Base-by-base conservation (phyloP, 768 basidiomycete species). In the Boletus reticulatus region DNA sequence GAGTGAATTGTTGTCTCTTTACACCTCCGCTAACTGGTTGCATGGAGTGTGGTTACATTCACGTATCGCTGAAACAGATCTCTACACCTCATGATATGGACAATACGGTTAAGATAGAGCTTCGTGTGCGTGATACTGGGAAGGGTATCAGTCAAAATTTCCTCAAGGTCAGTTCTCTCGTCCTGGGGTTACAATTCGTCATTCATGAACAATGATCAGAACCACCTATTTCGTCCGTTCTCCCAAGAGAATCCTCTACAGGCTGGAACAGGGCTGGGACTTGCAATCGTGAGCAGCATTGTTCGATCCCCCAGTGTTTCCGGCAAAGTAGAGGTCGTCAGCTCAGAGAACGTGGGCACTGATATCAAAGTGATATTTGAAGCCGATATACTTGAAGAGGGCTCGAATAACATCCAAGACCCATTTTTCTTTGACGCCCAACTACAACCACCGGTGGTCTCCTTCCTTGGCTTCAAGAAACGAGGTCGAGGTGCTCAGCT, bases 91-190 rank as follows among this genome's bases (percentile, higher is more conserved):
- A 80, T 12, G 80, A 80, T 43, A 78, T 80, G 36, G 78, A 80
- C 1, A 76, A 82, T 50, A 84, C 79, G 56, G 80, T 89, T 49
- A 91, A 82, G 65, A 77, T 96, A 45, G 94, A 97, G 67, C 76
- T 98, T 50, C 80, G 84, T 24, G 93, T 98, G 8, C 78, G 83
- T 49, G 94, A 98, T 68, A 92, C 92, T 4, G 94, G 94, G 47
- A 98, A 95, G 83, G 94, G 94, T 22, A 98, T 98, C 59, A 94
- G 91, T 67, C 89, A 90, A 62, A 88, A 90, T 56, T 98, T 98
- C 72, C 75, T 96, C 56, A 92, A 93, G 82, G 91, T 88, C 56
- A 46, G 64, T 61, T 22, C 16, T 12, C 17, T 59, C 46, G 38
- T 52, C 49, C 6, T 4, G n/a, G 44, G 41, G 31, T 16, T 27